Evolutionary conservation across 2,329 filamentous ascomycete genomes (phyloP).

Genomic region (Phialophora macrospora): DNA sequence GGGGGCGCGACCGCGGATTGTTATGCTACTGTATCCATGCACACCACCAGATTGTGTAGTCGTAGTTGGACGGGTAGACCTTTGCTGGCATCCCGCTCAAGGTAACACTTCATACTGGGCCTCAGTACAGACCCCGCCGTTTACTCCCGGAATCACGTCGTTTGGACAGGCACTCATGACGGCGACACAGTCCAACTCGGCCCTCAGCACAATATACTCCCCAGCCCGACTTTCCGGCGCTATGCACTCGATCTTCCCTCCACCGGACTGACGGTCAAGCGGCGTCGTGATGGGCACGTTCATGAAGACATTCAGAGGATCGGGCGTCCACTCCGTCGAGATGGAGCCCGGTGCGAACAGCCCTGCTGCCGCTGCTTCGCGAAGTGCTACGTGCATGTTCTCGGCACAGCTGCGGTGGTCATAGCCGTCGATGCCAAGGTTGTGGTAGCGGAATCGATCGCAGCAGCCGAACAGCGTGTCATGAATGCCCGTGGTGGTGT

Average conservation of each 20-base stretch:
- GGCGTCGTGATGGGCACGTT: conserved; percentile 44
- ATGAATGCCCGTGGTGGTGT: conserved; percentile 48
- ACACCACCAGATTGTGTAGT: background rate
- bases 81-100: background rate
- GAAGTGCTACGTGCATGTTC: conserved; percentile 47
- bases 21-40: background rate
- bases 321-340: conserved; percentile 42
- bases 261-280: conserved; percentile 35
- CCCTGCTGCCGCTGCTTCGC: conserved; percentile 35
- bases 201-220: conserved; percentile 45
- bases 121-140: conserved; percentile 45
- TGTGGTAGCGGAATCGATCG: conserved; percentile 47
- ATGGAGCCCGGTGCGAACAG: conserved; percentile 39
- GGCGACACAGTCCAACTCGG: conserved; percentile 46
- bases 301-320: conserved; percentile 53
- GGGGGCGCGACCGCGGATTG: background rate
- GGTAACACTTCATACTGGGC: conserved; percentile 35
- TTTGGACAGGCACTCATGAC: conserved; percentile 52
- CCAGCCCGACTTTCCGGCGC: conserved; percentile 45
- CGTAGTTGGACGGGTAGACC: background rate
- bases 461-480: conserved; percentile 52
- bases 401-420: conserved; percentile 51
- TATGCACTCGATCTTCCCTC: conserved; percentile 40
- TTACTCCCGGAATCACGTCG: conserved; percentile 46
- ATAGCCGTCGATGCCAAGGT: conserved; percentile 41